Conservation (phyloP, 306 rosid genomes). For the Prunus salicina region DNA sequence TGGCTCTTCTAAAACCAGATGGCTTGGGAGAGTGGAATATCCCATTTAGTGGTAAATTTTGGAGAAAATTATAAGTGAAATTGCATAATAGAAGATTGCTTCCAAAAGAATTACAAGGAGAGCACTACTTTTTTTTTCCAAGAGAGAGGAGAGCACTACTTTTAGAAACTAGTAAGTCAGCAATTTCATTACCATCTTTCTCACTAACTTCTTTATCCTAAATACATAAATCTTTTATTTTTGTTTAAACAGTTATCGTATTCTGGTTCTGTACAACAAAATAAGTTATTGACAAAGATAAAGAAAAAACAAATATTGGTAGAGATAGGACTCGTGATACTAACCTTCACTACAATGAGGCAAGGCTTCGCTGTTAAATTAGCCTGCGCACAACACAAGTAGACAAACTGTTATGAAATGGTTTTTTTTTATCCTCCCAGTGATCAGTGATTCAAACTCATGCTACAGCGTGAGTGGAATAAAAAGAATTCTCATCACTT, state of each 20-base stretch:
- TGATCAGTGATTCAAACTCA: slow-evolving; percentile 2
- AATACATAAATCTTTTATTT: background rate
- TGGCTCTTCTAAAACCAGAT: background rate
- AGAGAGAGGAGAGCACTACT: background rate
- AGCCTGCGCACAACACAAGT: slow-evolving; percentile 44
- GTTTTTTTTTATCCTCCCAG: background rate
- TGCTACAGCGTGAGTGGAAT: slow-evolving; percentile 2
- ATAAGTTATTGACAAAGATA: background rate
- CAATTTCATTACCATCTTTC: background rate
- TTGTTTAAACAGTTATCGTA: background rate
- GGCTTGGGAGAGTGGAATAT: background rate
- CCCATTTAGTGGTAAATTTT: background rate
- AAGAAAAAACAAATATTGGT: background rate
- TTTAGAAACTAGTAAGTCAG: background rate
- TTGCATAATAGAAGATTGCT: background rate
- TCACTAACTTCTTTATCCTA: background rate
- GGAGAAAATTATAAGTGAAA: background rate
- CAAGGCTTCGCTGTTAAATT: slow-evolving; percentile 60
- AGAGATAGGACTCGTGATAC: slow-evolving; percentile 23
- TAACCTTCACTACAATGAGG: slow-evolving; percentile 64
- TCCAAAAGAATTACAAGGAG: background rate
- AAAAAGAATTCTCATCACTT: background rate
- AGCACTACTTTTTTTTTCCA: no score
- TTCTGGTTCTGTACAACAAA: background rate
- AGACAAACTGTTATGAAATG: slow-evolving; percentile 14